Percentiles rank a stretch among this genome's conserved stretches.
Evolutionary conservation across 176 grass and related monocot genomes (phyloP).

Genomic region (Musa acuminata): DNA sequence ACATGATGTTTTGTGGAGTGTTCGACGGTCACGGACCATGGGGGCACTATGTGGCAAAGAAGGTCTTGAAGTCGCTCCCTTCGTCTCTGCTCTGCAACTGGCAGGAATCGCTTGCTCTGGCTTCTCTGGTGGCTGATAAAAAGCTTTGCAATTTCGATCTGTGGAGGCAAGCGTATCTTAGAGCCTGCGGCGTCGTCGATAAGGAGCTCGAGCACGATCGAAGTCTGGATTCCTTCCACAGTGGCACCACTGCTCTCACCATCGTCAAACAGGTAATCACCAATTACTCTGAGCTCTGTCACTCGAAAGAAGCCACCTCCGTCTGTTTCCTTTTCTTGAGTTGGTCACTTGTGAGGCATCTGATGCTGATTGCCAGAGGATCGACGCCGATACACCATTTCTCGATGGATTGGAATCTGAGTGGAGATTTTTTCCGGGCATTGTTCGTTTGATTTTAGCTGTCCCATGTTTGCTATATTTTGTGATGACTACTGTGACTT

Average conservation of each 20-base stretch:
- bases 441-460: too few species aligned
- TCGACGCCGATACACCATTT: too few species aligned
- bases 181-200: slow-evolving; percentile 49
- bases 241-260: slow-evolving; percentile 69
- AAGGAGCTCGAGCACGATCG: slow-evolving; percentile 49
- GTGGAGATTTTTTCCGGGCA: too few species aligned
- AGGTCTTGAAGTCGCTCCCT: slow-evolving; percentile 55
- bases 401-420: too few species aligned
- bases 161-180: slow-evolving; percentile 54
- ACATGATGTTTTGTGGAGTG: slow-evolving; percentile 66
- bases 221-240: slow-evolving; percentile 53
- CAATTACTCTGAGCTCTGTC: background rate
- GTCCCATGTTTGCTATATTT: too few species aligned
- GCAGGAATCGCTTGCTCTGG: slow-evolving; percentile 61
- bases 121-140: slow-evolving; percentile 44
- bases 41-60: slow-evolving; percentile 92
- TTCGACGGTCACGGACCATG: slow-evolving; percentile 91
- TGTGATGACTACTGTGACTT: too few species aligned
- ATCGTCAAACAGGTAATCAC: slow-evolving; percentile 52
- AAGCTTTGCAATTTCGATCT: slow-evolving; percentile 55
- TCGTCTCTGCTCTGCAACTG: slow-evolving; percentile 60
- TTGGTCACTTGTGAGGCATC: background rate
- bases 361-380: too few species aligned
- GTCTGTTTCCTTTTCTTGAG: background rate
- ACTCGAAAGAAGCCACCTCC: too few species aligned